Evolutionary conservation across 768 basidiomycete genomes (phyloP).

Genomic region (Rhodotorula paludigena): DNA sequence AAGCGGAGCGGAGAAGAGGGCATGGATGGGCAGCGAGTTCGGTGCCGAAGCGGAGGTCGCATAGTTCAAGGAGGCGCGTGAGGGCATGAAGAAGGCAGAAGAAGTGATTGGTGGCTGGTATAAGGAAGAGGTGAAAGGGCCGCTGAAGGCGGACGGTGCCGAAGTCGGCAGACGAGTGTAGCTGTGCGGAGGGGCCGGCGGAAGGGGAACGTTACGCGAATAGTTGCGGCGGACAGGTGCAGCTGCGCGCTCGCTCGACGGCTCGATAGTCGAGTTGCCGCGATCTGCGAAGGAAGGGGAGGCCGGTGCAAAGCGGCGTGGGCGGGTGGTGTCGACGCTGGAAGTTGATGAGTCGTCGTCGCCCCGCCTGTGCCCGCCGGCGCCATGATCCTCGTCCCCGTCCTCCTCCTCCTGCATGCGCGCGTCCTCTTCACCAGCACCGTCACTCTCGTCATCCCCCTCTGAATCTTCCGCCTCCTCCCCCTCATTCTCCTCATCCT

Average conservation of each 20-base stretch:
- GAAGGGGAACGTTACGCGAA: no score
- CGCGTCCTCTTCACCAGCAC: neutral
- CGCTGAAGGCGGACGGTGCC: neutral
- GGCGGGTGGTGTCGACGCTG: constrained; percentile 19
- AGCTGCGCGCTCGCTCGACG: no score
- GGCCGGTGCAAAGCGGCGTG: neutral
- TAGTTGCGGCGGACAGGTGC: no score
- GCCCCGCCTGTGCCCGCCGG: neutral
- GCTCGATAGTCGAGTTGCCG: no score
- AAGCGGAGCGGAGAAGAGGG: no score
- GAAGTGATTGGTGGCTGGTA: no score
- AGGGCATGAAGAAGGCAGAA: neutral
- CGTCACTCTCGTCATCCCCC: neutral
- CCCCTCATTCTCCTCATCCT: neutral
- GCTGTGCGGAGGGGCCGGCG: no score
- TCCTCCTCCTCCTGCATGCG: neutral
- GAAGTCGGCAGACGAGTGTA: no score
- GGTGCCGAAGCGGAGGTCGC: neutral
- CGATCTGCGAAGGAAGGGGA: neutral
- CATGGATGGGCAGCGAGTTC: neutral
- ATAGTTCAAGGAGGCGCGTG: neutral
- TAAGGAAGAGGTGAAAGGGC: neutral
- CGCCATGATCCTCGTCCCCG: neutral
- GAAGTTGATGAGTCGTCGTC: constrained; percentile 4
- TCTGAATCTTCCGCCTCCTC: neutral